phyloP scores from a whole-genome alignment of 352 stramenopile genomes.

The Globisporangium parvum region DNA sequence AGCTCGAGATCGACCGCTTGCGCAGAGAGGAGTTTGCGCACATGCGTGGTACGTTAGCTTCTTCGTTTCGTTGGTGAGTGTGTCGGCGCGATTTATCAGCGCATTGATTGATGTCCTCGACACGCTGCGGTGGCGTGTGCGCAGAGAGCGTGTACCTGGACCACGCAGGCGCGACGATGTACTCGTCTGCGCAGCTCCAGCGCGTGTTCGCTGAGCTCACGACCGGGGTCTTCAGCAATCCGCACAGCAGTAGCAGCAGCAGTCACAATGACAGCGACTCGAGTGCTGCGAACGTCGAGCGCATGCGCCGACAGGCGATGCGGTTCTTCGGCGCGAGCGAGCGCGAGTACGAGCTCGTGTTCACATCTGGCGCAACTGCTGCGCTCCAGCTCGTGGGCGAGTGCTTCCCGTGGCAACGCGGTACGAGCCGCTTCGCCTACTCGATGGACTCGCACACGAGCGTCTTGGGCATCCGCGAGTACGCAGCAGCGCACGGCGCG shows the following conservation, averaged over 20 bases:
- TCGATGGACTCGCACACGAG: slow-evolving; percentile 70
- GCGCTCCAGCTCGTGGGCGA: slow-evolving; percentile 80
- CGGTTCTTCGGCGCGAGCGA: slow-evolving; percentile 59
- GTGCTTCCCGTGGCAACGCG: slow-evolving; percentile 60
- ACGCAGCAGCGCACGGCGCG: slow-evolving; percentile 25
- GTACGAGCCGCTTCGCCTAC: slow-evolving; percentile 50
- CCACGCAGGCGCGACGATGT: slow-evolving; percentile 80
- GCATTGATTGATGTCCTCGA: too few species aligned
- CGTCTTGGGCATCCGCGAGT: slow-evolving; percentile 55
- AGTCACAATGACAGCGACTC: slow-evolving; percentile 23
- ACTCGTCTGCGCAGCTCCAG: slow-evolving; percentile 57
- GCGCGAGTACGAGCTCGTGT: slow-evolving; percentile 76
- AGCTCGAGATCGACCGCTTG: slow-evolving; percentile 34
- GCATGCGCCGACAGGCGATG: slow-evolving; percentile 43
- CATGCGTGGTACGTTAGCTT: slow-evolving; percentile 19
- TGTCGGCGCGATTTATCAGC: too few species aligned
- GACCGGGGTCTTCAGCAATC: slow-evolving; percentile 49
- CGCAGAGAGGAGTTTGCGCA: slow-evolving; percentile 37
- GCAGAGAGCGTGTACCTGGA: slow-evolving; percentile 67
- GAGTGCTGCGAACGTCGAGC: slow-evolving; percentile 38
- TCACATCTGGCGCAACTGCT: slow-evolving; percentile 80
- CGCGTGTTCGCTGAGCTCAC: slow-evolving; percentile 41
- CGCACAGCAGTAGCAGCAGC: slow-evolving; percentile 36
- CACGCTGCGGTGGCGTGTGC: too few species aligned
- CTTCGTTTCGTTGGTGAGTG: background rate